Evolutionary conservation across 2,329 filamentous ascomycete species (phyloP).

Genomic region (Aspergillus sp.): DNA sequence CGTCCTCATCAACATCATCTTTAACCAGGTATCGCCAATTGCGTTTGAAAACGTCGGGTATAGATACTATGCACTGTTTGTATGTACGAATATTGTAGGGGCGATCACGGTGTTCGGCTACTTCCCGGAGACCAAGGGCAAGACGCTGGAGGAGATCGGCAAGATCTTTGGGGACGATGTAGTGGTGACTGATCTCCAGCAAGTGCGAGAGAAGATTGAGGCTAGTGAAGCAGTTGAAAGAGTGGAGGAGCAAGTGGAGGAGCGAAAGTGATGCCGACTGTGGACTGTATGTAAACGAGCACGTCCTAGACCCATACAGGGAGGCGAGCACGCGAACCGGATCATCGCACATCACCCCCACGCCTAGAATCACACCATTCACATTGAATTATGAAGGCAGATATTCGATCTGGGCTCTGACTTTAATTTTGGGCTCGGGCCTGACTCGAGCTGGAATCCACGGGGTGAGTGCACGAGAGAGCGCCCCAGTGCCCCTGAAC

Average conservation of each 20-base stretch:
- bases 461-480: no score
- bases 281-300: not conserved
- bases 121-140: slow-evolving; percentile 24
- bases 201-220: no score
- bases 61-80: no score
- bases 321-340: not conserved
- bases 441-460: no score
- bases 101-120: slow-evolving; percentile 15
- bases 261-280: not conserved
- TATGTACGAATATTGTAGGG: slow-evolving; percentile 25
- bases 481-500: not conserved
- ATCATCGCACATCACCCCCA: not conserved
- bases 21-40: slow-evolving; percentile 27
- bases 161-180: slow-evolving; percentile 25
- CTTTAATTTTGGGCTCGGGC: not conserved
- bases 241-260: no score
- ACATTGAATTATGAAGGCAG: no score
- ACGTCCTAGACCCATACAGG: not conserved
- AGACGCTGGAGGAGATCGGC: slow-evolving; percentile 20
- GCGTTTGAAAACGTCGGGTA: no score
- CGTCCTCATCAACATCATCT: slow-evolving; percentile 28
- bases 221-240: no score
- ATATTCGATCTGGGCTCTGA: not conserved
- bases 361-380: not conserved
- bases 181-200: not conserved